Conservation (phyloP, 108 stramenopile species). For the Cyclotella baltica region DNA sequence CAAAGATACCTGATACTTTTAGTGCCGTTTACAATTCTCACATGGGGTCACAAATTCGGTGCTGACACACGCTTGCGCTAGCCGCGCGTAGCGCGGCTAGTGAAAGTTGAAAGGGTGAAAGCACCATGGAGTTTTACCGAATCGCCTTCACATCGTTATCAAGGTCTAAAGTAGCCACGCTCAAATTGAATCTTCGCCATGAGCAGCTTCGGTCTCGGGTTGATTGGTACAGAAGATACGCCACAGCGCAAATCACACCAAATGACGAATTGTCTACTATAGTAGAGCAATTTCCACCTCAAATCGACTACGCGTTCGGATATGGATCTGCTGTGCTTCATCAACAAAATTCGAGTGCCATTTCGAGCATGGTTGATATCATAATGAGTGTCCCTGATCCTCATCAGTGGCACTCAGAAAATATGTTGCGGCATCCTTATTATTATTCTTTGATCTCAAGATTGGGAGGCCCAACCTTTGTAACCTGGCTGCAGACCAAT, state of each 20-base stretch:
- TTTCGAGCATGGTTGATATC: conserved; percentile 74
- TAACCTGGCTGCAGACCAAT: conserved; percentile 41
- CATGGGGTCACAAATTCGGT: too few species aligned
- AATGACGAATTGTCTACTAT: conserved; percentile 54
- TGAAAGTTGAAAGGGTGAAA: too few species aligned
- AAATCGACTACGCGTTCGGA: conserved; percentile 77
- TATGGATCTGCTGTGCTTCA: conserved; percentile 88
- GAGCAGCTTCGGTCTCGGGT: not conserved
- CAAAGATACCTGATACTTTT: too few species aligned
- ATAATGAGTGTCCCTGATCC: conserved; percentile 74
- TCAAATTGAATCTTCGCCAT: not conserved
- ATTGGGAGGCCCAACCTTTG: conserved; percentile 37
- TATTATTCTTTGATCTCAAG: conserved; percentile 68
- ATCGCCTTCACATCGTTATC: too few species aligned
- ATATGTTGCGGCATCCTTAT: conserved; percentile 60
- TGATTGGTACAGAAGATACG: not conserved
- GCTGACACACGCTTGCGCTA: too few species aligned
- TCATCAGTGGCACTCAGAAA: conserved; percentile 65
- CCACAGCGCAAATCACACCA: conserved; percentile 36
- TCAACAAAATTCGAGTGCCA: conserved; percentile 51
- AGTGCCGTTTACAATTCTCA: too few species aligned
- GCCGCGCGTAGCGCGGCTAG: too few species aligned
- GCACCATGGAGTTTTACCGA: too few species aligned
- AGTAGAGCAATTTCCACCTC: conserved; percentile 56
- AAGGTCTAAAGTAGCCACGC: not conserved